Evolutionary conservation across 78 protist species (phyloP).

Genomic region (Polysphondylium violaceum): DNA sequence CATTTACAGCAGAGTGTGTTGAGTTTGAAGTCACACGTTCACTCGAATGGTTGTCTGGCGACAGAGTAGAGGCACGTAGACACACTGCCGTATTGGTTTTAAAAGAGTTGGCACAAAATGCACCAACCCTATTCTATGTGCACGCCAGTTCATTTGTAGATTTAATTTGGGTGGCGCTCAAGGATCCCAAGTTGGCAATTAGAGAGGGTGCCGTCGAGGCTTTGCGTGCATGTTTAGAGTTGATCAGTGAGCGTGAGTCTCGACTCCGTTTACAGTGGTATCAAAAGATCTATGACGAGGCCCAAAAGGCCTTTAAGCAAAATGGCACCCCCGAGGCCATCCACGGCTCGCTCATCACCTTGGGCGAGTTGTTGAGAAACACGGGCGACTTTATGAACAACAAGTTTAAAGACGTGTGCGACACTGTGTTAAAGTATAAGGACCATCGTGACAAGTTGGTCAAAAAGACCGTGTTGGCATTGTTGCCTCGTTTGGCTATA

Average conservation of each 20-base stretch:
- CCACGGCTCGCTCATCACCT: slow-evolving; percentile 57
- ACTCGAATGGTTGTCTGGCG: slow-evolving; percentile 73
- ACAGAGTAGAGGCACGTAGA: slow-evolving; percentile 35
- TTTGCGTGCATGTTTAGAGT: slow-evolving; percentile 68
- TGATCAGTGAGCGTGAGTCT: slow-evolving; percentile 67
- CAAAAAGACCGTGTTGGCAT: slow-evolving; percentile 65
- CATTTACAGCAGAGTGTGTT: slow-evolving; percentile 78
- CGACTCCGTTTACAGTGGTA: slow-evolving; percentile 74
- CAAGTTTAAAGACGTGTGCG: slow-evolving; percentile 73
- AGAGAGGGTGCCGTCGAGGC: slow-evolving; percentile 80
- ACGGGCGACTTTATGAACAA: slow-evolving; percentile 72
- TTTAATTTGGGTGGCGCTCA: slow-evolving; percentile 74
- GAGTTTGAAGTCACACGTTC: slow-evolving; percentile 77
- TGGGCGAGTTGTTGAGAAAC: slow-evolving; percentile 60
- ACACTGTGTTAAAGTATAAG: slow-evolving; percentile 60
- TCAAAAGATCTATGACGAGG: slow-evolving; percentile 77
- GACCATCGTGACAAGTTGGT: slow-evolving; percentile 74
- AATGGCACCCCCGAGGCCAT: slow-evolving; percentile 61
- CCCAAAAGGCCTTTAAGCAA: slow-evolving; percentile 69
- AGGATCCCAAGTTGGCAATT: slow-evolving; percentile 56
- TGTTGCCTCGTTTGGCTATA: slow-evolving; percentile 74
- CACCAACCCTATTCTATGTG: slow-evolving; percentile 82
- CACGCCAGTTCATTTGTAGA: slow-evolving; percentile 65
- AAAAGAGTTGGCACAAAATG: slow-evolving; percentile 79
- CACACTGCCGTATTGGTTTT: slow-evolving; percentile 67